Base-by-base conservation (phyloP, 495 filamentous ascomycete species). In the Chaetomium fimeti region DNA sequence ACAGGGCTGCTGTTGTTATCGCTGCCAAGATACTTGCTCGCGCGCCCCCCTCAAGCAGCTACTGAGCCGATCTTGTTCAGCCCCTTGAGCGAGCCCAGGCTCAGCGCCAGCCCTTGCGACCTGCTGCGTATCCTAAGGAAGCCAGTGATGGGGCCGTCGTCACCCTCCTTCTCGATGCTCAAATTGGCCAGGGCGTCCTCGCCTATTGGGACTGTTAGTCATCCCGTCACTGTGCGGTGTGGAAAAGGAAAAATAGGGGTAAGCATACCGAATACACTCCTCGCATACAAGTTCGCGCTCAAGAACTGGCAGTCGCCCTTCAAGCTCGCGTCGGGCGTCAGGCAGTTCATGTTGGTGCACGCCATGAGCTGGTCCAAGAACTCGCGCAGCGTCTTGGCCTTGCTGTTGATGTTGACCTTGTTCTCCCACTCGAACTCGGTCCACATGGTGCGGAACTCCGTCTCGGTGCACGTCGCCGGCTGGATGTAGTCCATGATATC, bases 401-500 rank as follows among this genome's bases (percentile, higher is more conserved):
- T 97, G 67, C 90, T 92, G 76, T 96, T 96, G 79, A 98, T 98
- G 79, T 98, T 98, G 72, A 99, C 94, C 85, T 99, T 99, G 82
- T 99, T 99, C 83, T 99, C 95, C 95, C 95, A 99, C 77, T 99
- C 95, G 66, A 99, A 99, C 72, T 99, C 95, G 38, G 95, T 98
- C 95, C 95, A 99, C 95, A 99, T 99, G 25, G 92, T 96, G 42
- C 95, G 86, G 87, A 99, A 99, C 72, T 98, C 92, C 40, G 93
- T 97, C 82, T 99, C 95, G 16, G 91, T 93, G 82, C 95, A 99
- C 48, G 91, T 84, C 15, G 94, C 95, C 9, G 95, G 95, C 71
- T 98, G 93, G 69, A 99, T 99, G 78, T 99, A 99, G 77, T 99
- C 95, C 95, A 99, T 99, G 71, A 99, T 98, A 74, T 99, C 95